Evolutionary conservation across 208 protist species (phyloP), one percentile per base, ranked within the genome.

Genomic region (Leptomonas seymouri): DNA sequence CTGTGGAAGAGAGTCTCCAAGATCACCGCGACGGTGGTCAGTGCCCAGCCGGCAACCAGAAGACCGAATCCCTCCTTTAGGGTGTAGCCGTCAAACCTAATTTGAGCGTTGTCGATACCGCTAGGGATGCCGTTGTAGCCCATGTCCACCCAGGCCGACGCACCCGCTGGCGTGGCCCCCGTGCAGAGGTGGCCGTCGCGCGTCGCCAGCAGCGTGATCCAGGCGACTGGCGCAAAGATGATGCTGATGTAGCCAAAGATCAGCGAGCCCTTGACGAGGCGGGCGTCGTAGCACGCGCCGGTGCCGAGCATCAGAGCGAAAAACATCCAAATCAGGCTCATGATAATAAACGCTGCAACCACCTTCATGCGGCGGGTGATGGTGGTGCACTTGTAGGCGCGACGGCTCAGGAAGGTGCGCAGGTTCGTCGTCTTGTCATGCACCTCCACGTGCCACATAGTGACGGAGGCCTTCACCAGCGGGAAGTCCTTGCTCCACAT

Each of bases 81-180:
- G 12, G 45, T 59, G 75, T 87, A 83, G 48, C 74, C 77, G 57
- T 71, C 56, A 55, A 76, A 80, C 46, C 48, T n/a, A 30, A 84
- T 81, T 49, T 69, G 54, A 7, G 65, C 77, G 59, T 75, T 64
- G 25, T 66, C n/a, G 54, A 87, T 67, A 39, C 78, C 81, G 2
- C 70, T 78, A 2, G 78, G 81, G 28, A 83, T 80, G 45, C 77
- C 81, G 67, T 87, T 87, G 78, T 82, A 83, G 39, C 67, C 70
- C n/a, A 79, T 27, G 50, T 76, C 69, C 27, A 45, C 44, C 81
- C 81, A 83, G n/a, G 71, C 44, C 45, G 78, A 81, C 63, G 57
- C 58, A n/a, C 74, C 74, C 21, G 49, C 9, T 46, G 59, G 63
- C 28, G 69, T 66, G 25, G 54, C 71, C 23, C 62, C 60, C 28